Evolutionary conservation across 805 yeast species (phyloP).

Genomic region (Zygosaccharomyces bisporus): DNA sequence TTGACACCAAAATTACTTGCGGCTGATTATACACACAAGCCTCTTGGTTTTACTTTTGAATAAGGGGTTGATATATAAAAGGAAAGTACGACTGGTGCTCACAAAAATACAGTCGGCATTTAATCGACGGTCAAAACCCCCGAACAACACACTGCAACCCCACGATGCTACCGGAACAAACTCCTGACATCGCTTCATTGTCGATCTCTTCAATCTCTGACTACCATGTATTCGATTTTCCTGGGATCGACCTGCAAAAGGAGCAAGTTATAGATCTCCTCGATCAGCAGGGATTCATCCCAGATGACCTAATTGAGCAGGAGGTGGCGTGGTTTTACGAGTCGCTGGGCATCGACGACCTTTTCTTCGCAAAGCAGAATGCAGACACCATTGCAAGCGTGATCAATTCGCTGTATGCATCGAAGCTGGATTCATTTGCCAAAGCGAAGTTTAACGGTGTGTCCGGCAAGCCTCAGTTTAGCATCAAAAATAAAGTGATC

Average conservation of each 20-base stretch:
- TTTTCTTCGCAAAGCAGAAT: conserved; percentile 82
- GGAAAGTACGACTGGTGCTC: not conserved
- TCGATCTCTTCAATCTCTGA: conserved; percentile 51
- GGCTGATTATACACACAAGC: not conserved
- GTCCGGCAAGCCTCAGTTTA: conserved; percentile 34
- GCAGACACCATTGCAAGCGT: conserved; percentile 77
- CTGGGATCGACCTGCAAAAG: conserved; percentile 76
- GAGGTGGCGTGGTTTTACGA: conserved; percentile 91
- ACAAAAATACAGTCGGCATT: not conserved
- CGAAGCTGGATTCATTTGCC: conserved; percentile 86
- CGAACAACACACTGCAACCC: not conserved
- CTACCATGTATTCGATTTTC: conserved; percentile 70
- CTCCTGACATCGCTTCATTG: conserved; percentile 40
- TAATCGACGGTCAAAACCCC: not conserved
- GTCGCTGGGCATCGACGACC: conserved; percentile 83
- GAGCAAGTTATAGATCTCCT: conserved; percentile 76
- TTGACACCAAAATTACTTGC: not conserved
- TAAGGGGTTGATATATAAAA: not conserved
- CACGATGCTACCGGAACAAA: conserved; percentile 9
- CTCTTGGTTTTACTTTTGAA: not conserved
- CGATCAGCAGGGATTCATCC: conserved; percentile 83
- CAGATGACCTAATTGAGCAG: conserved; percentile 75
- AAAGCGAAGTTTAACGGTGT: conserved; percentile 42
- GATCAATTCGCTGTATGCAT: conserved; percentile 84
- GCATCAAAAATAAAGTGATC: conserved; percentile 76